A percentile compares a stretch with the other conserved stretches of the same genome.
Evolutionary conservation across 108 stramenopile genomes (phyloP).

Genomic region (Pseudonitzschia multistriata): DNA sequence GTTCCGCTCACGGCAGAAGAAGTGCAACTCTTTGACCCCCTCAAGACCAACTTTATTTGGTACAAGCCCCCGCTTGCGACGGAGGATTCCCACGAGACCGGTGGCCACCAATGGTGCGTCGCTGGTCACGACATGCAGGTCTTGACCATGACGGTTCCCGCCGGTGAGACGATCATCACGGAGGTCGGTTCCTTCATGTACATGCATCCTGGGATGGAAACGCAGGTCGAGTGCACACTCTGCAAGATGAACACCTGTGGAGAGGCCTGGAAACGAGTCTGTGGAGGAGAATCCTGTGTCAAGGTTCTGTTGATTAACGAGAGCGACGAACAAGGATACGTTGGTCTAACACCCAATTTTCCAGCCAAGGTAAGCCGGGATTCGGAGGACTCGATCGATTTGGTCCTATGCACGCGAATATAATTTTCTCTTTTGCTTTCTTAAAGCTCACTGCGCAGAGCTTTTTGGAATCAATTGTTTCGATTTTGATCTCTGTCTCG

Average conservation of each 20-base stretch:
- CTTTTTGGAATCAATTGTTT: no score
- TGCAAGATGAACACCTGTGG: slow-evolving; percentile 15
- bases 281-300: slow-evolving; percentile 49
- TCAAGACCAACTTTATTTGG: slow-evolving; percentile 40
- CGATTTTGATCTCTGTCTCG: not conserved
- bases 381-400: not conserved
- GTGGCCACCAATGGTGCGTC: slow-evolving; percentile 43
- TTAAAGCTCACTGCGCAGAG: not conserved
- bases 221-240: slow-evolving; percentile 38
- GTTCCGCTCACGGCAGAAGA: slow-evolving; percentile 27
- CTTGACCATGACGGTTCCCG: slow-evolving; percentile 38
- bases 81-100: slow-evolving; percentile 25
- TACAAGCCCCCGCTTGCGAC: slow-evolving; percentile 39
- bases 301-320: slow-evolving; percentile 52
- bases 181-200: slow-evolving; percentile 51
- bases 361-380: slow-evolving; percentile 56
- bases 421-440: not conserved
- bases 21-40: slow-evolving; percentile 29
- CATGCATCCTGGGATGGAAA: slow-evolving; percentile 46
- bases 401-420: not conserved
- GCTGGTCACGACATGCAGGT: slow-evolving; percentile 52
- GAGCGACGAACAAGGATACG: slow-evolving; percentile 38
- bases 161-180: slow-evolving; percentile 31
- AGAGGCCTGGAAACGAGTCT: slow-evolving; percentile 36
- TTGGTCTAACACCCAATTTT: slow-evolving; percentile 57